Evolutionary conservation across 495 filamentous ascomycete species (phyloP), one percentile per base, ranked within the genome.

Genomic region (Neurospora sp.): DNA sequence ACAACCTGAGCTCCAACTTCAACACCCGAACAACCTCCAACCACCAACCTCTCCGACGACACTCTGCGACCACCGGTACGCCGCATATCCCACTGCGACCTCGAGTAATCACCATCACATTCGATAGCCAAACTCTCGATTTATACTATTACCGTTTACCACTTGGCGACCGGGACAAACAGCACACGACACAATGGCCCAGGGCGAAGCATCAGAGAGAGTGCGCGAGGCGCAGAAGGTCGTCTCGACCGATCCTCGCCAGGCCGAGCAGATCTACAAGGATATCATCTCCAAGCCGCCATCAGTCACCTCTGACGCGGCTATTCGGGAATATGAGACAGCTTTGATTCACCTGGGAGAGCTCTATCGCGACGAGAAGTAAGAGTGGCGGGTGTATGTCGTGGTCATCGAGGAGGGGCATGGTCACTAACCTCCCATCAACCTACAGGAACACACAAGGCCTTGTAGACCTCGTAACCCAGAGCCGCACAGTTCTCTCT

Each of bases 331-430:
- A 78, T 98, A 97, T 78, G 96, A 99, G 83, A 81, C 86, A 18
- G 92, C 93, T 12, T 77, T 97, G 74, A 86, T 98, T 79, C 92
- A 90, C 65, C 82, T 99, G 81, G 96, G 96, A 73, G 91, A 97
- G 88, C 84, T 97, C 74, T 96, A 97, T 80, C 90, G 94, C 73
- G 94, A 98, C 85, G 89, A 91, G 79, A 94, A 93, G 89, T 89
- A 71, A 77, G 82, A 42, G 20, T 35, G 27, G 39, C 44, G 8
- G 27, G 3, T 5, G 9, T 44, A 61, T 31, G 12, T 35, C 53
- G 53, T 35, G 53, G 27, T 65, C 53, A 65, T 35, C 53, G 27
- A 65, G 27, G 53, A 65, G 22, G 53, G 53, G 53, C 27, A 37
- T 44, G 12, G 3, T 74, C 27, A 40, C 61, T 72, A 16, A 72